Base-by-base conservation (phyloP, 2,329 filamentous ascomycete genomes). In the Aureobasidium sp. region DNA sequence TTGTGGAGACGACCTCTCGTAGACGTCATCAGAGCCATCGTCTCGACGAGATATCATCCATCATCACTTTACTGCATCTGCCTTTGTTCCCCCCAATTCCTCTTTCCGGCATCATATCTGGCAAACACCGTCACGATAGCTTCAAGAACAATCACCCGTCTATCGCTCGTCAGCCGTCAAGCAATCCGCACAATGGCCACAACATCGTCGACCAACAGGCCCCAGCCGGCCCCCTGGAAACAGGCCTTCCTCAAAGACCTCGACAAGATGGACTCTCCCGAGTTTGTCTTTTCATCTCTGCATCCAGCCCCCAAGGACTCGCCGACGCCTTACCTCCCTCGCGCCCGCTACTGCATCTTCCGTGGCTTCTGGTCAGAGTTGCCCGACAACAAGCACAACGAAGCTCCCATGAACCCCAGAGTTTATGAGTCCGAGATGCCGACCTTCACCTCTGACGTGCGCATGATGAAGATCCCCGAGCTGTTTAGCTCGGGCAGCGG, bases 391-490 rank as follows among this genome's bases (percentile, higher is more conserved):
- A 82, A 85, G 47, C 85, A 87, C 73, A 93, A 94, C 74, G 77
- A 84, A 37, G 88, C 90, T 3, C 80, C 85, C 65, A 79, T 80
- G 65, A 97, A 97, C 73, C 86, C 89, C 5, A 67, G 76, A 7
- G 76, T 84, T 0, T 96, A 84, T 71, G 86, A 89, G 69, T 90
- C 85, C 68, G 91, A 97, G 67, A 78, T 93, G 68, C 83, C 88
- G 3, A 87, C 88, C 0, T 87, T 97, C 70, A 96, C 93, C 0
- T 96, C 91, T 0, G 94, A 97, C 73, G 84, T 84, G 9, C 84
- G 93, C 49, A 96, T 95, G 90, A 82, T 86, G 64, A 97, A 97
- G 78, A 80, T 88, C 0, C 78, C 79, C 2, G 87, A 97, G 74
- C 75, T 97, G 3, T 84, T 86, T 65, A 77, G 76, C 6, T 80